Percentiles rank a stretch among this genome's conserved stretches.
phyloP scores from a whole-genome alignment of 179 eudicot genomes.

The Silene coronaria region DNA sequence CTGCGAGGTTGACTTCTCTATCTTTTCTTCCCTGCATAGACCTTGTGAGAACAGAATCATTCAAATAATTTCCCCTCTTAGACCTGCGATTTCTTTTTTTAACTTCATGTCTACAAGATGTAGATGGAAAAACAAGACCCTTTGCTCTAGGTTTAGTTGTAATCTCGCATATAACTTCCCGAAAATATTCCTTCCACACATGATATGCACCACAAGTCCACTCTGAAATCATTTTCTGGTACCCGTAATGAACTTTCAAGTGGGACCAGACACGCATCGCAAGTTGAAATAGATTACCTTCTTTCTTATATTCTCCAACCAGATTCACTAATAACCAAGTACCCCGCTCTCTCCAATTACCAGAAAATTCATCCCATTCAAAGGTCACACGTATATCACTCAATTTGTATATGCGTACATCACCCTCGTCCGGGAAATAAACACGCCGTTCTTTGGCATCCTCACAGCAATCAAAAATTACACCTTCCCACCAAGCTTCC shows the following conservation, averaged over 20 bases:
- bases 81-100: constrained; percentile 16
- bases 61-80: constrained; percentile 14
- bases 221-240: constrained; percentile 41
- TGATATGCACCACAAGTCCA: constrained; percentile 46
- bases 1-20: constrained; percentile 22
- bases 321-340: constrained; percentile 41
- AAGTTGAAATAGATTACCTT: constrained; percentile 22
- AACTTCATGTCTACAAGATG: constrained; percentile 9
- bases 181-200: constrained; percentile 42
- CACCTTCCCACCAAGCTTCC: constrained; percentile 64
- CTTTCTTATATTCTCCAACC: constrained; percentile 26
- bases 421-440: constrained; percentile 52
- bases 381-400: constrained; percentile 33
- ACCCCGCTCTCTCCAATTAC: constrained; percentile 45
- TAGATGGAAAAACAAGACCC: constrained; percentile 12
- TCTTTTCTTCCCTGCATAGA: constrained; percentile 26
- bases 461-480: constrained; percentile 38
- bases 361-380: constrained; percentile 53
- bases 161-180: constrained; percentile 30
- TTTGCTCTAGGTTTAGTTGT: constrained; percentile 19
- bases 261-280: constrained; percentile 36
- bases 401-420: constrained; percentile 28
- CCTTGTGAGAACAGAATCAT: constrained; percentile 25
- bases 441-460: constrained; percentile 34
- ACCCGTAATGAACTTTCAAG: constrained; percentile 42